A percentile compares a stretch with the other conserved stretches of the same genome.
These are phyloP conservation scores for Hanseniaspora valbyensis DNA, from an alignment of 805 yeast genomes.

Conservation along the genomic window DNA sequence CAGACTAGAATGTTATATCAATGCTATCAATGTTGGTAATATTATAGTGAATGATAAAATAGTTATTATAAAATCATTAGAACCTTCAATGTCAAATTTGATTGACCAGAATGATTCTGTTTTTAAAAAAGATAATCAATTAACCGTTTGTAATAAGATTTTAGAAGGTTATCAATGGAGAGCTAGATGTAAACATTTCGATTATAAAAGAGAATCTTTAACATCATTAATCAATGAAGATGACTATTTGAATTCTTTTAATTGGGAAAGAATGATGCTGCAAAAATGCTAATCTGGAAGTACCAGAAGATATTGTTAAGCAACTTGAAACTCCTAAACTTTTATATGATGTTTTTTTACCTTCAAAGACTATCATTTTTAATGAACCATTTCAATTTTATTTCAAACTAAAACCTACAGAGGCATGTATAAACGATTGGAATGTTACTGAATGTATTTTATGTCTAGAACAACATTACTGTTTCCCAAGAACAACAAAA, in stretches of 20 bases:
- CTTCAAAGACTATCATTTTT: slow-evolving; percentile 11
- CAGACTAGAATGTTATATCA: slow-evolving; percentile 17
- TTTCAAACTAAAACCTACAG: background rate
- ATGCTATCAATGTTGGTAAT: slow-evolving; percentile 10
- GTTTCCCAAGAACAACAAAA: slow-evolving; percentile 6
- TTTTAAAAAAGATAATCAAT: background rate
- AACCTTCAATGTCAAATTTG: slow-evolving; percentile 10
- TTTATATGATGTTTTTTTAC: slow-evolving; percentile 5
- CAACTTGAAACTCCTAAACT: background rate
- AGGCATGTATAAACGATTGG: slow-evolving; percentile 8
- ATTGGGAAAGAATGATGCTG: slow-evolving; percentile 46
- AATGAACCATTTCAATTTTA: slow-evolving; percentile 14
- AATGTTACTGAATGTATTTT: slow-evolving; percentile 1
- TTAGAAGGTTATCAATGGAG: background rate
- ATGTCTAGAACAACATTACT: slow-evolving; percentile 8
- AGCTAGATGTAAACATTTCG: background rate
- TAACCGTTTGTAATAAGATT: slow-evolving; percentile 4
- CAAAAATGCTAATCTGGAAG: background rate
- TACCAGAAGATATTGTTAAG: background rate
- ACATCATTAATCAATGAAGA: slow-evolving; percentile 59
- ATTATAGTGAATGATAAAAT: slow-evolving; percentile 8
- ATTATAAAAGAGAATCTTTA: background rate
- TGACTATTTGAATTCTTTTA: slow-evolving; percentile 60
- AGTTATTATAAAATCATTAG: slow-evolving; percentile 6
- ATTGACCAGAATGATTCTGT: slow-evolving; percentile 14